These are phyloP conservation scores for Setaria italica DNA, from an alignment of 202 grass and related monocot species.

Conservation along the genomic window DNA sequence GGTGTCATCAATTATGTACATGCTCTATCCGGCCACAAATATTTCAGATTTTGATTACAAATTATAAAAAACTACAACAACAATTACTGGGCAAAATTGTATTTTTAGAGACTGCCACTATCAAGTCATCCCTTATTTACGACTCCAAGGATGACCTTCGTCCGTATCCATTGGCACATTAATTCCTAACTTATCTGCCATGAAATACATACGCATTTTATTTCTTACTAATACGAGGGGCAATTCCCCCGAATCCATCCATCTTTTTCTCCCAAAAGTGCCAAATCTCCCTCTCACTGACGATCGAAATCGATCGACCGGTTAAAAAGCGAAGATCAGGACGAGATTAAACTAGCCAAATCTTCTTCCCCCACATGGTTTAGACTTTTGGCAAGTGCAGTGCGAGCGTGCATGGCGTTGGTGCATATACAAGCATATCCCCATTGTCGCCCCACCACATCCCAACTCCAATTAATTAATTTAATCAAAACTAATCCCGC, in stretches of 20 bases:
- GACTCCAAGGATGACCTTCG: too few relatives aligned
- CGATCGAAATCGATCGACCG: neutral
- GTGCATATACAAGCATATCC: constrained; percentile 41
- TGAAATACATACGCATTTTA: too few relatives aligned
- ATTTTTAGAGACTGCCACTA: too few relatives aligned
- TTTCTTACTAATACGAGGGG: neutral
- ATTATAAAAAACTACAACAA: too few relatives aligned
- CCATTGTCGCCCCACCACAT: neutral
- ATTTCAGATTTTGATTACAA: too few relatives aligned
- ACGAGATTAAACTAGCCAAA: constrained; percentile 3
- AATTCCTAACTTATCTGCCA: neutral
- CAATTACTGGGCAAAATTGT: too few relatives aligned
- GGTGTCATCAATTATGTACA: neutral
- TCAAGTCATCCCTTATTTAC: too few relatives aligned
- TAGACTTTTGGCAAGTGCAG: neutral
- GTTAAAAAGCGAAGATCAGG: neutral
- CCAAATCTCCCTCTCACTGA: neutral
- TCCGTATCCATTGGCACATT: neutral
- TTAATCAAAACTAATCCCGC: constrained; percentile 9
- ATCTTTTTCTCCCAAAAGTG: neutral
- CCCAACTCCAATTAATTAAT: neutral
- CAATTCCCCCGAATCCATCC: neutral
- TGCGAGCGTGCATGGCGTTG: constrained; percentile 12
- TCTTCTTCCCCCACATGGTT: neutral
- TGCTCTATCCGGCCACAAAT: neutral